These are phyloP conservation scores for Stephania cephalantha DNA, from an alignment of 164 flowering plant species.

Conservation along the genomic window DNA sequence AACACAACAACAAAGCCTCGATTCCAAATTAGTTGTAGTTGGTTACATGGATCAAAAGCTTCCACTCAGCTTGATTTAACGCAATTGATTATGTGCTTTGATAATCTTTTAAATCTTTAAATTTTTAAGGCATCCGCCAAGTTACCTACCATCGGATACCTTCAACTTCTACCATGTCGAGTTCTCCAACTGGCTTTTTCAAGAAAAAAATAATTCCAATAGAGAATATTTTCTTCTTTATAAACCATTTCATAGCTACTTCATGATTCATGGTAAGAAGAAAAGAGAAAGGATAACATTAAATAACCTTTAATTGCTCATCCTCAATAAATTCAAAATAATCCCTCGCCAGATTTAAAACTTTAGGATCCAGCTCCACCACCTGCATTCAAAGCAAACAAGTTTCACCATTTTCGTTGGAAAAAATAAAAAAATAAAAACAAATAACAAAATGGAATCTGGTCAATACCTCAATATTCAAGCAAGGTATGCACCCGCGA, in stretches of 20 bases:
- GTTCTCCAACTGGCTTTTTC: too few species aligned
- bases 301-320: conserved; percentile 57
- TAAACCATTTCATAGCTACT: neutral
- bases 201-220: neutral
- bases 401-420: conserved; percentile 2
- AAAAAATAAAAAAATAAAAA: neutral
- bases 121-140: too few species aligned
- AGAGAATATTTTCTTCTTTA: neutral
- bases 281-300: neutral
- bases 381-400: conserved; percentile 38
- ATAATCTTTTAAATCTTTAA: too few species aligned
- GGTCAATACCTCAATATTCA: conserved; percentile 56
- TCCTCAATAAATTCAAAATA: conserved; percentile 69
- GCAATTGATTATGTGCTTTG: too few species aligned
- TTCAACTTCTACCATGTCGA: too few species aligned
- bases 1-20: too few species aligned
- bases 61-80: too few species aligned
- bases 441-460: conserved; percentile 2
- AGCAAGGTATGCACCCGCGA: conserved; percentile 48
- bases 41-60: too few species aligned
- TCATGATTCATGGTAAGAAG: neutral
- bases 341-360: conserved; percentile 54
- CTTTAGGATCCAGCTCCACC: conserved; percentile 78
- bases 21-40: too few species aligned
- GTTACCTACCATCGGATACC: too few species aligned